Percentiles rank a stretch among this genome's conserved stretches.
These are phyloP conservation scores for Cystobasidiopsis lactophilus DNA, from an alignment of 768 basidiomycete genomes.

Conservation along the genomic window DNA sequence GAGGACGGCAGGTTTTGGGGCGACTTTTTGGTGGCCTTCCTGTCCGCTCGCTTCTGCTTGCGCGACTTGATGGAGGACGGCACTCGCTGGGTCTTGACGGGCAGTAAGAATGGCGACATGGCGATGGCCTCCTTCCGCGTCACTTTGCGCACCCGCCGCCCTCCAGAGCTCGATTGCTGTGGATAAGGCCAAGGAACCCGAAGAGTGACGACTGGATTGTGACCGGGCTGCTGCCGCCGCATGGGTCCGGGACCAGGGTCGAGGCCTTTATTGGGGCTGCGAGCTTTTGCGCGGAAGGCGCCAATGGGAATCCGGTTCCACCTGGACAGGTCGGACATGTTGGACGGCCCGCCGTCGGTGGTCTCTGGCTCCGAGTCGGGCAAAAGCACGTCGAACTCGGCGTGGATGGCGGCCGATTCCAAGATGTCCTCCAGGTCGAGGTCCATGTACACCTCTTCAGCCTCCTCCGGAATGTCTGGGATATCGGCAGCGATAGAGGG, in stretches of 20 bases:
- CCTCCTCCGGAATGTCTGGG: constrained; percentile 2
- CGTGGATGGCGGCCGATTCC: not conserved
- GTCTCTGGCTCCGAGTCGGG: constrained; percentile 8
- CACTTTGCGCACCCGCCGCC: not conserved
- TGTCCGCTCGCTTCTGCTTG: not conserved
- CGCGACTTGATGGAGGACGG: constrained; percentile 1
- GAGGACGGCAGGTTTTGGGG: too few species aligned
- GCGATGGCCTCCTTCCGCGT: not conserved
- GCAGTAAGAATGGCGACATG: not conserved
- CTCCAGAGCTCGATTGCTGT: not conserved
- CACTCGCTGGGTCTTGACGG: not conserved
- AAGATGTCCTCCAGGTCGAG: constrained; percentile 6
- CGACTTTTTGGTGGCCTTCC: not conserved
- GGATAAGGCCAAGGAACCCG: too few species aligned
- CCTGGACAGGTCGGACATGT: constrained; percentile 14
- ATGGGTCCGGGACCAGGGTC: not conserved
- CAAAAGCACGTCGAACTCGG: constrained; percentile 2
- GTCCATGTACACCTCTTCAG: not conserved
- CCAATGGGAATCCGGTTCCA: constrained; percentile 20
- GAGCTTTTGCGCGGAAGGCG: constrained; percentile 11
- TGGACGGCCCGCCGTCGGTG: constrained; percentile 4
- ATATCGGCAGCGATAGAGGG: not conserved
- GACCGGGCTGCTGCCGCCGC: too few species aligned
- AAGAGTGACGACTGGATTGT: not conserved
- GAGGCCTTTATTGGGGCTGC: not conserved